These are phyloP conservation scores for Alternaria viburni DNA, from an alignment of 2,329 filamentous ascomycete genomes.

Conservation along the genomic window DNA sequence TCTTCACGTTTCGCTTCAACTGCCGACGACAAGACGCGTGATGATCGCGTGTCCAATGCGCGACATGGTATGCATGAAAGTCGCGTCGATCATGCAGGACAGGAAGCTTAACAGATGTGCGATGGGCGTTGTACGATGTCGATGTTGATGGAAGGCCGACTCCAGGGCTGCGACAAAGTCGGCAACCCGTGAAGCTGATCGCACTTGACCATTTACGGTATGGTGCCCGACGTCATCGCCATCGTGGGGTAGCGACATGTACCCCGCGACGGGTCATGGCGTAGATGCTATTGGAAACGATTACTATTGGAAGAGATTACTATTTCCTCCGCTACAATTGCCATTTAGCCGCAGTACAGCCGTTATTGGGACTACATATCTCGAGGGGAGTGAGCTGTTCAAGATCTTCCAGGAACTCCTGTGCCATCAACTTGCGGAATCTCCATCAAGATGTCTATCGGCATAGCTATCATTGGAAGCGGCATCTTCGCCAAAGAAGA, in stretches of 20 bases:
- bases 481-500: slow-evolving; percentile 68
- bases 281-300: slow-evolving; percentile 14
- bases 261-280: slow-evolving; percentile 13
- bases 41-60: not conserved
- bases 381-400: not conserved
- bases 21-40: not conserved
- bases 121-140: not conserved
- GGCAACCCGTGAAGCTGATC: slow-evolving; percentile 11
- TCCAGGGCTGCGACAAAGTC: not conserved
- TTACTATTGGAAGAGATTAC: slow-evolving; percentile 5
- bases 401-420: not conserved
- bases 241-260: slow-evolving; percentile 17
- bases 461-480: slow-evolving; percentile 67
- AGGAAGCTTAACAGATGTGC: not conserved
- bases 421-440: not conserved
- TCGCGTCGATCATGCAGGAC: not conserved
- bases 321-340: slow-evolving; percentile 5
- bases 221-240: slow-evolving; percentile 21
- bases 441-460: slow-evolving; percentile 43
- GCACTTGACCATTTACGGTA: slow-evolving; percentile 17
- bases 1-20: not conserved
- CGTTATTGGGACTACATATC: slow-evolving; percentile 1
- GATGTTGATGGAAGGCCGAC: not conserved
- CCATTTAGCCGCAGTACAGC: slow-evolving; percentile 27
- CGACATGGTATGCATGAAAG: not conserved